Conservation (phyloP, 2,329 filamentous ascomycete species). For the Cytospora chrysosperma region DNA sequence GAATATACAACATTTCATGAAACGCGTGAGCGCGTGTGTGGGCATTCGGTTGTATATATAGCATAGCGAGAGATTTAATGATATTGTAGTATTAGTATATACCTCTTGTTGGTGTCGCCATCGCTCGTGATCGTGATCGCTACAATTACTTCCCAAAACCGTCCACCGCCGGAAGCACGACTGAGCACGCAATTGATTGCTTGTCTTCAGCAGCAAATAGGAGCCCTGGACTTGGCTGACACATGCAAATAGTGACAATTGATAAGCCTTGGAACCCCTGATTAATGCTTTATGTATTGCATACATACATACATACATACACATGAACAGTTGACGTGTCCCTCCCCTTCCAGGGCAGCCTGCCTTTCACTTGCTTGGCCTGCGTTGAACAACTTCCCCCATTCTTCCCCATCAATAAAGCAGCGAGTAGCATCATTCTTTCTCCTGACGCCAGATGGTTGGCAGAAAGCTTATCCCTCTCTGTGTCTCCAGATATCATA, state of each 20-base stretch:
- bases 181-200: background rate
- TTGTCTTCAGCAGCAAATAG: background rate
- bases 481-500: too few relatives aligned
- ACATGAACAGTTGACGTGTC: background rate
- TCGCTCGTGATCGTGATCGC: background rate
- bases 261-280: background rate
- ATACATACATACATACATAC: too few relatives aligned
- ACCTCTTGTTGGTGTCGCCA: background rate
- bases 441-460: background rate
- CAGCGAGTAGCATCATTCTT: background rate
- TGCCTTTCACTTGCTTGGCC: too few relatives aligned
- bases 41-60: constrained; percentile 17
- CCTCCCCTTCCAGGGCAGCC: background rate
- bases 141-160: background rate
- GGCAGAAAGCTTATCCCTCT: too few relatives aligned
- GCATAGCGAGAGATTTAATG: constrained; percentile 11
- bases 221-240: background rate
- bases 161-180: background rate
- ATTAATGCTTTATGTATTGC: too few relatives aligned
- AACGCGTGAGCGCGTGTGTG: background rate
- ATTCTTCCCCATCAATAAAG: background rate
- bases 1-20: background rate
- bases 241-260: background rate
- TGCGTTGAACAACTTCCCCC: too few relatives aligned
- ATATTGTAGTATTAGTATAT: constrained; percentile 4